Evolutionary conservation across 768 basidiomycete species (phyloP).

Genomic region (Suillus americanus): DNA sequence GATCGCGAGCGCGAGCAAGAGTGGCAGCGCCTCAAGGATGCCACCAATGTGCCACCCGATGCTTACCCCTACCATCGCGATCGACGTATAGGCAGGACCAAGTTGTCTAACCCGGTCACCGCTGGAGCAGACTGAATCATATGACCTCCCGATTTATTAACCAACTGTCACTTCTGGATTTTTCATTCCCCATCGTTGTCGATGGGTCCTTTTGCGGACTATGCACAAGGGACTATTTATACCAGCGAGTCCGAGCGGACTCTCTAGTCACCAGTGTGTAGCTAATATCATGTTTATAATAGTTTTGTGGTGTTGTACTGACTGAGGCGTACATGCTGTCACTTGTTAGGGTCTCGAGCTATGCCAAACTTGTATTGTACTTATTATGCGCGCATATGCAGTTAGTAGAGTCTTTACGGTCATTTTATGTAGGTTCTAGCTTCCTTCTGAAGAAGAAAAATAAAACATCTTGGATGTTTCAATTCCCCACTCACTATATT

Average conservation of each 20-base stretch:
- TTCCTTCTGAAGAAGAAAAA: background rate
- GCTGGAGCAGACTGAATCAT: conserved; percentile 12
- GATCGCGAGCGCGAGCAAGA: conserved; percentile 23
- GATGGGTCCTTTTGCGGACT: background rate
- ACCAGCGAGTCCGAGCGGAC: background rate
- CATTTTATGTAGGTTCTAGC: background rate
- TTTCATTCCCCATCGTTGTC: background rate
- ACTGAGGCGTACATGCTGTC: background rate
- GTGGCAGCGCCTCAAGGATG: conserved; percentile 22
- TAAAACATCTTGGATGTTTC: background rate
- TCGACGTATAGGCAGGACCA: conserved; percentile 20
- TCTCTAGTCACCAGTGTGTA: background rate
- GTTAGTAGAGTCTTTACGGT: background rate
- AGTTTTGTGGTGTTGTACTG: background rate
- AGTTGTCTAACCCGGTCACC: conserved; percentile 10
- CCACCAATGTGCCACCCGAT: conserved; percentile 26
- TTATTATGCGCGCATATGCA: background rate
- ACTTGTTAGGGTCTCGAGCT: background rate
- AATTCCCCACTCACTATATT: background rate
- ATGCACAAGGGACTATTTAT: background rate
- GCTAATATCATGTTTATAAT: conserved; percentile 1
- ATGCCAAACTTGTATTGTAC: conserved; percentile 5
- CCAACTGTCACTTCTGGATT: conserved; percentile 1
- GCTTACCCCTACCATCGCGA: conserved; percentile 16
- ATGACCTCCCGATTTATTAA: background rate